Evolutionary conservation across 108 stramenopile genomes (phyloP), one percentile per base, ranked within the genome.

Genomic region (Nitzschia inconspicua): DNA sequence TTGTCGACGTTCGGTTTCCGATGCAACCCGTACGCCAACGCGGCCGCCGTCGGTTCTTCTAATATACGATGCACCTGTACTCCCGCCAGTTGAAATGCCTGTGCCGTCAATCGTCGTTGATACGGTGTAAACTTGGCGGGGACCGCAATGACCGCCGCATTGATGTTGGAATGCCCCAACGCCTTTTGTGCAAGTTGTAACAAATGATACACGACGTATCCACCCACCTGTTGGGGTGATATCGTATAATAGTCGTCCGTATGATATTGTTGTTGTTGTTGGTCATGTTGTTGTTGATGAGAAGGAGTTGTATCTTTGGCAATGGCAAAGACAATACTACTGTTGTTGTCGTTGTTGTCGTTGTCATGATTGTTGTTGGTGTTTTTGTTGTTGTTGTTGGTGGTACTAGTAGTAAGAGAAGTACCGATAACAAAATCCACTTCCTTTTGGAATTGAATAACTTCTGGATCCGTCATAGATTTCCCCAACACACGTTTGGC

Each of bases 41-140:
- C 98, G 25, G 98, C 98, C 8, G 96, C 98, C 6, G 92, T 84
- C 11, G 98, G 98, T 74, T 94, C 98, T 72, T 95, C 93, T 44
- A 95, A 48, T 10, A 94, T 78, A 0, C 96, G 87, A 31, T 84
- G 73, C 3, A 96, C 90, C 50, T 75, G 82, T 0, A 97, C 41
- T 18, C 96, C 96, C 1, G 94, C 94, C 24, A 68, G 44, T 51
- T 75, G 70, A 65, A 89, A 97, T 0, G 94, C 94, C 26, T 70
- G 66, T 34, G 78, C 76, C 3, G 94, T 95, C 10, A 82, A 85
- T 56, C 78, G 73, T 31, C 89, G 77, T 73, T 98, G 98, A 24
- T 65, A 37, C 2, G 88, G 65, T 63, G 88, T 79, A 65, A 98
- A 98, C 51, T 96, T 96, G 56, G 98, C 95, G 6, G 98, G 98